Conservation (phyloP, 192 early-diverging fungal species). For the Backusella psychrophila region DNA sequence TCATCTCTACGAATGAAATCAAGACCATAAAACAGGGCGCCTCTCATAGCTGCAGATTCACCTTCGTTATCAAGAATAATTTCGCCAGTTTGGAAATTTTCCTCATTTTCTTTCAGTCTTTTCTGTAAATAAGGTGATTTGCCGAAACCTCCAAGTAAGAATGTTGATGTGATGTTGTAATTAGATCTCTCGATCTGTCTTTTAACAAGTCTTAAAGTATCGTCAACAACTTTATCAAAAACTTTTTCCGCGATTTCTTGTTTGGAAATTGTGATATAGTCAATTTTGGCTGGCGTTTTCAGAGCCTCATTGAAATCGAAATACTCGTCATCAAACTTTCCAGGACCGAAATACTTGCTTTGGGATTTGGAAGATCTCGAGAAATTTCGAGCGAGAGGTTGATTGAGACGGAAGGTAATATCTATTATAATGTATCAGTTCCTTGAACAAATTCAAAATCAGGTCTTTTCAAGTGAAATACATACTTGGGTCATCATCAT, state of each 20-base stretch:
- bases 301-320: neutral
- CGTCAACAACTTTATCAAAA: neutral
- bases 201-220: neutral
- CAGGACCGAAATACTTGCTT: neutral
- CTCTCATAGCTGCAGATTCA: neutral
- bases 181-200: neutral
- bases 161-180: neutral
- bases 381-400: neutral
- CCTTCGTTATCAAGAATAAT: neutral
- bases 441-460: neutral
- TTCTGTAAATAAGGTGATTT: neutral
- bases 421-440: neutral
- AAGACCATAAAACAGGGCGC: neutral
- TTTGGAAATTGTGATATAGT: neutral
- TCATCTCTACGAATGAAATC: neutral
- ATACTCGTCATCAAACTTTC: neutral
- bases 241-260: neutral
- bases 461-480: neutral
- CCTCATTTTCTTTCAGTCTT: neutral
- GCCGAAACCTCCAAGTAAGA: slow-evolving; percentile 1
- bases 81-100: neutral
- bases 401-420: neutral
- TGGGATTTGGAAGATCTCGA: neutral
- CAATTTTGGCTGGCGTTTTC: fast-evolving
- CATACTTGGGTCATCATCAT: neutral